Evolutionary conservation across 2,329 filamentous ascomycete genomes (phyloP), one percentile per base, ranked within the genome.

Genomic region (Alternaria conjuncta): DNA sequence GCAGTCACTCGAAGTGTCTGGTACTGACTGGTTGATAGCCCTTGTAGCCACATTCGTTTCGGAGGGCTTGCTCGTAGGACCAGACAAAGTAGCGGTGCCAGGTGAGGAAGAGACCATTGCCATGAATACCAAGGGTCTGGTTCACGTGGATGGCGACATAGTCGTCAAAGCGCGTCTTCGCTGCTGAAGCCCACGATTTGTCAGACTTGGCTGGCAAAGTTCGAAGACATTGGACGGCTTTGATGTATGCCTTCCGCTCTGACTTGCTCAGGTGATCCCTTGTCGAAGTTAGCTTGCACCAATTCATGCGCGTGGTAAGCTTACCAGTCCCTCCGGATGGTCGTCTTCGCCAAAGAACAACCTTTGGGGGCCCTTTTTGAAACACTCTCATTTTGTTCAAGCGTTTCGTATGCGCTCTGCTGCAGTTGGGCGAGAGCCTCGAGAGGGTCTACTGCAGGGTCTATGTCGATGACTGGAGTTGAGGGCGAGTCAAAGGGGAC

Each of bases 11-110:
- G 12, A 23, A 44, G 12, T 9, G 15, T 11, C 47, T 12, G 21
- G 15, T 15, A 60, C 57, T 60, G 15, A 60, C 57, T 9, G 57
- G 57, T 41, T 60, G 57, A 12, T 60, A 60, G n/a, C 57, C 57
- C 26, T 55, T 46, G 28, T 60, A 60, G 4, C 57, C 57, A 21
- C 57, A 60, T 23, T 60, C 57, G 18, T 60, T 26, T 47, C 57
- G 49, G 4, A 60, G 57, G 36, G 57, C 57, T 41, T 60, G 50
- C 43, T 60, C 57, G n/a, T 60, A 60, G 1, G 50, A 28, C 57
- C 50, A 55, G 11, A 60, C 57, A 25, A 60, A 60, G 21, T 60
- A 60, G 49, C 57, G 50, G 13, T 60, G 57, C 49, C 57, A 60
- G 5, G 57, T 55, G 11, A 60, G 57, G 15, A 60, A 60, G 11